phyloP scores from a whole-genome alignment of 2,329 filamentous ascomycete species.

The Penicillium sp. region DNA sequence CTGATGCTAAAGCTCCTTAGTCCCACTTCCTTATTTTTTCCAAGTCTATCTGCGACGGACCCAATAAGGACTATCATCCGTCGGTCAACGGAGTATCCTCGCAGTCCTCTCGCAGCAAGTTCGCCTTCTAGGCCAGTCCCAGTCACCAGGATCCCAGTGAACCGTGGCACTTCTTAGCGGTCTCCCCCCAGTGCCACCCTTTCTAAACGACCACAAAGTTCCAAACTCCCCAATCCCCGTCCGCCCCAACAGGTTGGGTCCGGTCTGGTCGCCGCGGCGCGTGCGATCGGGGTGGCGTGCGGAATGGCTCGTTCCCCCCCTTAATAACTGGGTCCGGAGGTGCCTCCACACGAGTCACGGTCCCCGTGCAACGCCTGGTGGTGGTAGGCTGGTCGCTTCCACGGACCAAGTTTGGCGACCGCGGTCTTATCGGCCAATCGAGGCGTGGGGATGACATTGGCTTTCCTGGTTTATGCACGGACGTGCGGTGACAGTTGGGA shows the following conservation, averaged over 20 bases:
- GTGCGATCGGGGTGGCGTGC: conserved; percentile 17
- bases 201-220: background rate
- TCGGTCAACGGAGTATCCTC: background rate
- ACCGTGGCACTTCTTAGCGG: background rate
- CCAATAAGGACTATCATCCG: too few relatives aligned
- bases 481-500: conserved; percentile 11
- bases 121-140: background rate
- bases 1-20: too few relatives aligned
- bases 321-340: conserved; percentile 4
- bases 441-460: background rate
- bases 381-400: conserved; percentile 1
- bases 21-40: too few relatives aligned
- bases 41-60: too few relatives aligned
- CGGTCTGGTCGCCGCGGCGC: conserved; percentile 2
- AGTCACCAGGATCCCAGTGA: background rate
- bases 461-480: conserved; percentile 6
- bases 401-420: background rate
- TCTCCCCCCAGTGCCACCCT: background rate
- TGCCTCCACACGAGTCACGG: background rate
- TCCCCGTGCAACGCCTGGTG: background rate
- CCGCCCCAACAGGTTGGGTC: background rate
- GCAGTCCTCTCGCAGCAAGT: background rate
- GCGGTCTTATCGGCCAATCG: conserved; percentile 1
- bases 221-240: background rate
- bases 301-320: conserved; percentile 7